phyloP scores from a whole-genome alignment of 768 basidiomycete species.

The Mycena pura region DNA sequence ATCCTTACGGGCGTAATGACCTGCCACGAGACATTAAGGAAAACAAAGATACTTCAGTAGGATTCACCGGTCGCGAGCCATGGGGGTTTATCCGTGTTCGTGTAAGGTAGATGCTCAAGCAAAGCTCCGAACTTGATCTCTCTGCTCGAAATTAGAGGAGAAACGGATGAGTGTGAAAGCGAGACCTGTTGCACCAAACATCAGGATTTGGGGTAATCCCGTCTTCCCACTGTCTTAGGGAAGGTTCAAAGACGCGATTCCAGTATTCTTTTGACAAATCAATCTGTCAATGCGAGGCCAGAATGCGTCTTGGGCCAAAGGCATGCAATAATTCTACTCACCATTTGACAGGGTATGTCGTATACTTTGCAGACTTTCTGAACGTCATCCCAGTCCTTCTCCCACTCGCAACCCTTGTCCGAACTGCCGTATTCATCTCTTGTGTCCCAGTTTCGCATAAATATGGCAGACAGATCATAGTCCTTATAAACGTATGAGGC shows the following conservation, averaged over 20 bases:
- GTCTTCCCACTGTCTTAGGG: constrained; percentile 74
- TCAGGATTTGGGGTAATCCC: constrained; percentile 94
- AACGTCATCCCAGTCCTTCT: constrained; percentile 94
- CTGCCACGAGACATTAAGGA: constrained; percentile 40
- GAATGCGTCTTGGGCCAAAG: neutral
- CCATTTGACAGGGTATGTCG: constrained; percentile 78
- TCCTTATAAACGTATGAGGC: constrained; percentile 51
- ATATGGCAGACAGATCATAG: constrained; percentile 85
- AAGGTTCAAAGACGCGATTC: constrained; percentile 89
- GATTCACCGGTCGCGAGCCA: constrained; percentile 85
- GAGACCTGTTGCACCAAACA: constrained; percentile 86
- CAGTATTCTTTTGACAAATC: constrained; percentile 94
- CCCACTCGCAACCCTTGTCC: constrained; percentile 93
- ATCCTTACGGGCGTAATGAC: constrained; percentile 84
- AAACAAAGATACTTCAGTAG: neutral
- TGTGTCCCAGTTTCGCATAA: constrained; percentile 97
- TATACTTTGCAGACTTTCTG: constrained; percentile 76
- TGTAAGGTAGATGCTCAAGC: constrained; percentile 60
- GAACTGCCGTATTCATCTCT: constrained; percentile 75
- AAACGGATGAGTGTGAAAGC: constrained; percentile 10
- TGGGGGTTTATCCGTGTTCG: constrained; percentile 38
- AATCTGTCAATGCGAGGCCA: constrained; percentile 59
- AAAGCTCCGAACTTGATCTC: constrained; percentile 93
- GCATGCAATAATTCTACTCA: constrained; percentile 39
- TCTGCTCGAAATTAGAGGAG: constrained; percentile 42